Evolutionary conservation across 73 alveolate species (phyloP), one percentile per base, ranked within the genome.

Genomic region (Stentor roeselii): DNA sequence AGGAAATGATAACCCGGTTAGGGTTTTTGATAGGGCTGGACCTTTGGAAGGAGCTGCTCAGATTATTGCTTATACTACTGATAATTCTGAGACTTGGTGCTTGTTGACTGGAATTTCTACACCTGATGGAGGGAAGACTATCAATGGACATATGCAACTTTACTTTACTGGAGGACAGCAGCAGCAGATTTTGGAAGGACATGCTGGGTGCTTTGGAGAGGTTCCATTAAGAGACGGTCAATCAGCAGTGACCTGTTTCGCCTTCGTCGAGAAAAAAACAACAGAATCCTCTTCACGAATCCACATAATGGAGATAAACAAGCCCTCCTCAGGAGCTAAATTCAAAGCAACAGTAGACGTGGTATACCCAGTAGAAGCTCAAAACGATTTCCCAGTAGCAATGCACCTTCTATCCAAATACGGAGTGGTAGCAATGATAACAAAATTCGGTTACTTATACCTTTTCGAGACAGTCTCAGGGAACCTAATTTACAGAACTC

Each of bases 331-430:
- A 37, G 96, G 92, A 35, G 86, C 91, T 84, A 97, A 96, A 89
- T 92, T 95, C 85, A 95, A 94, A 88, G 93, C 91, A 77, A 87
- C 93, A 30, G 96, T 84, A n/a, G 99, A 96, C 75, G 87, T 96
- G 59, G 95, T 88, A 75, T 88, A 91, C 89, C 92, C 98, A 39
- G 96, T 98, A 36, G 96, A 95, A 75, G 93, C 76, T 41, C 89
- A 87, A 27, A 89, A 92, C 75, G 99, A 97, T 86, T 97, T 97
- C 97, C 99, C 99, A 27, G 99, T 97, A 83, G 78, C 93, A 42
- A 93, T 97, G 98, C 97, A 97, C 80, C 83, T 95, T 30, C 89
- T 86, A 75, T 92, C 84, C 36, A 97, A 91, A 86, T 96, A 89
- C 85, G 99, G 99, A 58, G 89, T 96, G 41, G 87, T 97, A 75